phyloP scores from a whole-genome alignment of 306 rosid genomes.

The Aeschynomene evenia region DNA sequence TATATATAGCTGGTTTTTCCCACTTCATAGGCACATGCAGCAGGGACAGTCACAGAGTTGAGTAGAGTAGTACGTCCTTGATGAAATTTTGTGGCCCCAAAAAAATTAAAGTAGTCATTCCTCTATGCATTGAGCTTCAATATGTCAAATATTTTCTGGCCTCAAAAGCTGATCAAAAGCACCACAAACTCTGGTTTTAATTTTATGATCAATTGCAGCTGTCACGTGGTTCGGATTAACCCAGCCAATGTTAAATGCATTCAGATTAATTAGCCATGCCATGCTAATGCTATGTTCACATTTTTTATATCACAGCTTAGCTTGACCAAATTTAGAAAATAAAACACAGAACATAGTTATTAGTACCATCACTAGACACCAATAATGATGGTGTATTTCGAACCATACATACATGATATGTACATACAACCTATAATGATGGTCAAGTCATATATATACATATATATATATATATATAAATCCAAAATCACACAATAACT shows the following conservation, averaged over 20 bases:
- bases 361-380: neutral
- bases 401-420: neutral
- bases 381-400: neutral
- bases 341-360: neutral
- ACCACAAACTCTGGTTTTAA: neutral
- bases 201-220: neutral
- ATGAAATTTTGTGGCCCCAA: neutral
- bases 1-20: neutral
- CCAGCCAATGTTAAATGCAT: neutral
- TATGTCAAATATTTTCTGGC: neutral
- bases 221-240: neutral
- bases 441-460: too few relatives aligned
- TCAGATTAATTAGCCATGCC: slow-evolving; percentile 1
- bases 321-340: too few relatives aligned
- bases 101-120: neutral
- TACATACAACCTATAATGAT: too few relatives aligned
- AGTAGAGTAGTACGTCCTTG: neutral
- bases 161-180: neutral
- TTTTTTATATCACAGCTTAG: neutral
- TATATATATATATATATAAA: too few relatives aligned
- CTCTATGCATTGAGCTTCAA: neutral
- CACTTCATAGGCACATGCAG: neutral
- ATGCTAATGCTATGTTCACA: neutral
- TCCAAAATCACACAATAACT: slow-evolving; percentile 1
- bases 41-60: too few relatives aligned